Base-by-base conservation (phyloP, 495 filamentous ascomycete species). In the Hypoxylon subgilvum region DNA sequence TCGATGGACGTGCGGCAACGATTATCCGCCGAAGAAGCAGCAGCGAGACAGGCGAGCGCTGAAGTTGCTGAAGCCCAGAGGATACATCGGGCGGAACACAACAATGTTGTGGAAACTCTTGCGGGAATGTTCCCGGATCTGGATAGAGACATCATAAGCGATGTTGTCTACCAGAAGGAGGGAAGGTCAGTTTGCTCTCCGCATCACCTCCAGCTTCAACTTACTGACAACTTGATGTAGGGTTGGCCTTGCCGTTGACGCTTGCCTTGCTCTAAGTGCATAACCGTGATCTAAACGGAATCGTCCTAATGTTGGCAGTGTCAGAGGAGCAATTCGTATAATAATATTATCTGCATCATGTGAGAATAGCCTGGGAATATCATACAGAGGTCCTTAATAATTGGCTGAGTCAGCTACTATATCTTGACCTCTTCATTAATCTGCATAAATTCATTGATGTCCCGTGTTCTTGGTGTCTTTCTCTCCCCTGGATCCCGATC, bases 121-220 rank as follows among this genome's bases (percentile, higher is more conserved):
- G 86, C 88, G 14, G 87, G 89, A 42, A 96, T 97, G 92, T 97
- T 97, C 66, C 92, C 92, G 6, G 88, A 91, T 68, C 76, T 97
- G 19, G 92, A 97, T 69, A 82, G 84, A 66, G 92, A 97, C 19
- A 81, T 97, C 25, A 96, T 97, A 67, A 90, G 91, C 59, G 92
- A 97, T 76, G 92, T 97, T 48, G 91, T 96, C 16, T 84, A 90
- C 71, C 82, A 89, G 75, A 95, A 97, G 72, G 86, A 96, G 70
- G 92, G 92, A 63, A 84, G 91, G 91, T 92, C 70, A 77, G 90
- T 80, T 49, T 8, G 21, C 8, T 25, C 25, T 17, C 39, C 32
- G 56, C 16, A 54, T 43, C 18, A 14, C 28, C 16, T 2, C 9
- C 28, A 23, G 41, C 13, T n/a, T 59, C 14, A 32, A 31, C 19